Conservation (phyloP, 2,329 filamentous ascomycete genomes). For the Diaporthe aspalathi region DNA sequence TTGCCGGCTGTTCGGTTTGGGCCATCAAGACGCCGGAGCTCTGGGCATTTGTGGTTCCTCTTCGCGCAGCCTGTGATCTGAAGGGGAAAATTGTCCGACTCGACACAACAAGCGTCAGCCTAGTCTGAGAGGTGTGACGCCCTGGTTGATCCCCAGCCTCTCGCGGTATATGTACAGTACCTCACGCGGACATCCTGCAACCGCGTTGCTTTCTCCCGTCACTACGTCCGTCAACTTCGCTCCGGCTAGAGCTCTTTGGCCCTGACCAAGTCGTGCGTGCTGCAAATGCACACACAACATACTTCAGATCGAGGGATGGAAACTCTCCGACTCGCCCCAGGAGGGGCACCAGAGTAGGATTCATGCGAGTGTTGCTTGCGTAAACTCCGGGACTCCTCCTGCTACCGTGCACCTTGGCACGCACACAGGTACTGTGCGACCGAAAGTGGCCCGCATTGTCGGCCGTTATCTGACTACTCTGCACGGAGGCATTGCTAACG, state of each 20-base stretch:
- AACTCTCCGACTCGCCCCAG: constrained; percentile 18
- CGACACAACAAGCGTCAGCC: constrained; percentile 23
- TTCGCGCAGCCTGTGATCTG: neutral
- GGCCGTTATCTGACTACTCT: neutral
- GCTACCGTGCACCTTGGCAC: constrained; percentile 16
- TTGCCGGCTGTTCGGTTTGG: constrained; percentile 11
- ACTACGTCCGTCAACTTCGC: neutral
- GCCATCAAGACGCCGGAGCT: neutral
- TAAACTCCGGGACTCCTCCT: neutral
- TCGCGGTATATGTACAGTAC: neutral
- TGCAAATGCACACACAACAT: constrained; percentile 1
- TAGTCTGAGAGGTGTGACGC: constrained; percentile 15
- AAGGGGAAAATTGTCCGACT: constrained; percentile 20
- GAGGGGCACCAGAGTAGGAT: neutral
- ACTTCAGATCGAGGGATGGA: constrained; percentile 1
- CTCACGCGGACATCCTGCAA: constrained; percentile 13
- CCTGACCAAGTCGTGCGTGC: constrained; percentile 4
- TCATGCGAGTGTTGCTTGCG: constrained; percentile 27
- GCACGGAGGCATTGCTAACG: neutral
- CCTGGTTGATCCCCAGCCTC: neutral
- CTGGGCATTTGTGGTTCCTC: neutral
- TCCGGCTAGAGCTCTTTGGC: constrained; percentile 12
- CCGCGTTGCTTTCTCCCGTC: constrained; percentile 13
- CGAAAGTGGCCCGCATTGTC: constrained; percentile 5
- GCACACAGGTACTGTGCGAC: constrained; percentile 17